Evolutionary conservation across 2,329 filamentous ascomycete genomes (phyloP).

Genomic region (Arthrobotrys musiformis): DNA sequence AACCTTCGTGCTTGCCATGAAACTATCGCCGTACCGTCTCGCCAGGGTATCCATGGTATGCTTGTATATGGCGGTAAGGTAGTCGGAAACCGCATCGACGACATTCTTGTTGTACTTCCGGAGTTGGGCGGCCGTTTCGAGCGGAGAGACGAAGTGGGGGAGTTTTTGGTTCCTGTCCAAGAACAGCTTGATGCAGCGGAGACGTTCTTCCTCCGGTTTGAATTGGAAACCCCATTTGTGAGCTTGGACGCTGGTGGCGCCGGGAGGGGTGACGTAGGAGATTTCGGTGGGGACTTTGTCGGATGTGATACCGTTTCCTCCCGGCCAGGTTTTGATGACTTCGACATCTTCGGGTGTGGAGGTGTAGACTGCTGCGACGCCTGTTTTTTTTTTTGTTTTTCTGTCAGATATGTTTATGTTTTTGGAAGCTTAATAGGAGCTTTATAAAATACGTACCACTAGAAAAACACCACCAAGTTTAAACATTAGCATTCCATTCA

Average conservation of each 20-base stretch:
- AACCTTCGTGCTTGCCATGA: conserved; percentile 79
- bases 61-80: conserved; percentile 78
- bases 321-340: conserved; percentile 86
- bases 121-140: conserved; percentile 81
- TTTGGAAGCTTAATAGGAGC: conserved; percentile 2
- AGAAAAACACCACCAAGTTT: not conserved
- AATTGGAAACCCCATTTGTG: conserved; percentile 85
- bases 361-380: conserved; percentile 78
- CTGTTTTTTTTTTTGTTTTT: conserved; percentile 59
- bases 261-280: conserved; percentile 63
- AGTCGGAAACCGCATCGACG: conserved; percentile 81
- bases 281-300: conserved; percentile 88
- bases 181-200: conserved; percentile 86
- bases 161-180: conserved; percentile 83
- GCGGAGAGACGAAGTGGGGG: conserved; percentile 80
- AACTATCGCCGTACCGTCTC: conserved; percentile 78
- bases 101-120: conserved; percentile 79
- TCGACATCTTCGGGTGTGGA: conserved; percentile 82
- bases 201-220: conserved; percentile 77
- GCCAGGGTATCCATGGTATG: conserved; percentile 83
- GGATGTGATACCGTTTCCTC: conserved; percentile 84
- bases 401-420: not conserved
- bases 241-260: conserved; percentile 42
- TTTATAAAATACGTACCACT: conserved; percentile 37
- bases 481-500: conserved; percentile 20